phyloP scores from a whole-genome alignment of 2,329 filamentous ascomycete genomes.

The Cladosporium cucumerinum region DNA sequence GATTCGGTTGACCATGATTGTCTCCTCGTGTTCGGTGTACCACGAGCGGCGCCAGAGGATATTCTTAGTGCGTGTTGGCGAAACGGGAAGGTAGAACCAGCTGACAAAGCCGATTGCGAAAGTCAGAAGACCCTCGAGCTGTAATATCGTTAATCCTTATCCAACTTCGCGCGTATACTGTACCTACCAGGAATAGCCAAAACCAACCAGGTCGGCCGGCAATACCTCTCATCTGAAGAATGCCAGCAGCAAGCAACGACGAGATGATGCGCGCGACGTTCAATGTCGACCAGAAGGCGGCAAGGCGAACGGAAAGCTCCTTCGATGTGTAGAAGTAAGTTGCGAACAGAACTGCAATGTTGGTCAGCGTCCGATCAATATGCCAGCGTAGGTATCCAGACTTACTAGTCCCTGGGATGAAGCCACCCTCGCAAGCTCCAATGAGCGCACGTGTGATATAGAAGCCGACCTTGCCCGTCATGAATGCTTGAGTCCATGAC shows the following conservation, averaged over 20 bases:
- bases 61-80: constrained; percentile 62
- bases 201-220: constrained; percentile 49
- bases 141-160: background rate
- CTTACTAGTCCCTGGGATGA: constrained; percentile 55
- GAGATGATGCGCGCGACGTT: constrained; percentile 28
- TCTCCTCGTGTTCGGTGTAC: constrained; percentile 65
- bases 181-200: constrained; percentile 55
- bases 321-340: constrained; percentile 72
- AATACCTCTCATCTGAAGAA: constrained; percentile 44
- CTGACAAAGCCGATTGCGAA: constrained; percentile 52
- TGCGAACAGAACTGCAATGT: constrained; percentile 57
- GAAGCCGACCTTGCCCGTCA: constrained; percentile 36
- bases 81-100: constrained; percentile 51
- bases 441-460: constrained; percentile 41
- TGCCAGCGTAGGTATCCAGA: constrained; percentile 39
- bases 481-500: constrained; percentile 25
- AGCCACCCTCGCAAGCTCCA: constrained; percentile 41
- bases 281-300: constrained; percentile 60
- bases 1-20: constrained; percentile 65
- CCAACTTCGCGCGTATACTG: no score
- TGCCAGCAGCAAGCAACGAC: constrained; percentile 30
- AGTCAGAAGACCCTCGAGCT: constrained; percentile 54
- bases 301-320: constrained; percentile 65
- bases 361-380: background rate
- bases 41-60: constrained; percentile 61